Base-by-base conservation (phyloP, 192 early-diverging fungal species). In the Oehlia diaphana region DNA sequence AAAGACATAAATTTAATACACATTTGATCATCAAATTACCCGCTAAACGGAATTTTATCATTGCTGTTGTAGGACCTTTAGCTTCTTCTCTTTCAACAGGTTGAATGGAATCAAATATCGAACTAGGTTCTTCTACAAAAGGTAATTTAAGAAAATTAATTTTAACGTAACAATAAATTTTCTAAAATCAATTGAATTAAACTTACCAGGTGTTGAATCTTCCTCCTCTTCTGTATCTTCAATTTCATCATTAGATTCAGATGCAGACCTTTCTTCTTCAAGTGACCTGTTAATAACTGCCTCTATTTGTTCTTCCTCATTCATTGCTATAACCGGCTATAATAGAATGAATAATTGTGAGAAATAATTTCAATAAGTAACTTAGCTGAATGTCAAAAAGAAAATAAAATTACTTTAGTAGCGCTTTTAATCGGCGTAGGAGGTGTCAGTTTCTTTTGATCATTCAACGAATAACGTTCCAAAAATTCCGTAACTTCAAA, bases 241-340 rank as follows among this genome's bases (percentile, higher is more conserved):
- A 28, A 83, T 81, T 21, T 82, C 73, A 58, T 35, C 23, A 28
- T 74, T 44, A 50, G 53, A 16, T 19, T 26, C 47, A 21, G 28
- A 31, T 74, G 23, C 13, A 5, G 14, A 7, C 1, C 8, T 33
- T 1, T 31, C 31, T 31, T 31, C 31, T 31, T 31, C 31, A 31
- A 31, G 31, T 31, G 31, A 31, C 31, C 31, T 31, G 31, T 1
- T 31, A 31, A 31, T 31, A 31, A 96, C 96, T 21, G 94, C 89
- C 19, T 90, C 89, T 13, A 98, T 79, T 82, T 96, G 94, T 73
- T 98, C 96, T 64, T 96, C 97, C 86, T 97, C 96, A 14, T 92
- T 89, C 92, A 97, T 90, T 50, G 93, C 91, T 10, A 88, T 85
- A 0, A 35, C 4, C 9, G 35, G 2, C 70, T 72, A 37, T 4